These are phyloP conservation scores for Thelonectria olida DNA, from an alignment of 2,329 filamentous ascomycete genomes.

Conservation along the genomic window DNA sequence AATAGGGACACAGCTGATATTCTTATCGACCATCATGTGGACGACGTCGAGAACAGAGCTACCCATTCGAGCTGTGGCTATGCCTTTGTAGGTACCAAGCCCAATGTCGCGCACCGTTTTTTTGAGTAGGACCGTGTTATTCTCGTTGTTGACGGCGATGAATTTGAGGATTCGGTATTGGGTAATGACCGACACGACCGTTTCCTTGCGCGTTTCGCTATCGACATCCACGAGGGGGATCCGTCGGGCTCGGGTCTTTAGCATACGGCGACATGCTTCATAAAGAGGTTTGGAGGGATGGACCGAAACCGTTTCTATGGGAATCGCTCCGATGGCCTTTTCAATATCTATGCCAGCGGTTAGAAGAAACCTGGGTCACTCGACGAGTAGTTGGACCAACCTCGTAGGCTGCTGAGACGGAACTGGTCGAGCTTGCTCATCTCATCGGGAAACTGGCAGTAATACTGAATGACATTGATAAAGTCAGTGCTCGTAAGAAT, in stretches of 20 bases:
- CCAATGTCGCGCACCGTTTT: conserved; percentile 87
- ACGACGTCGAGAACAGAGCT: conserved; percentile 95
- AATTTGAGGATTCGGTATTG: conserved; percentile 99
- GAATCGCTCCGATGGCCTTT: conserved; percentile 87
- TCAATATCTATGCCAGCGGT: conserved; percentile 77
- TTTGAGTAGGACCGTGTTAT: conserved; percentile 86
- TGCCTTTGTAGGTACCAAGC: conserved; percentile 82
- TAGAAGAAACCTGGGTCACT: conserved; percentile 21
- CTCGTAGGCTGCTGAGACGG: conserved; percentile 87
- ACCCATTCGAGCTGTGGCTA: conserved; percentile 87
- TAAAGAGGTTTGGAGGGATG: conserved; percentile 91
- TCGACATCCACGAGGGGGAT: conserved; percentile 95
- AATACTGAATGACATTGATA: conserved; percentile 99
- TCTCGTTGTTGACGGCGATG: conserved; percentile 90
- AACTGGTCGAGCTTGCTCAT: conserved; percentile 93
- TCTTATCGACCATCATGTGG: conserved; percentile 89
- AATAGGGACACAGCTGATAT: conserved; percentile 95
- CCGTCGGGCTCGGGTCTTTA: conserved; percentile 89
- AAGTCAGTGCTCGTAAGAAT: conserved; percentile 96
- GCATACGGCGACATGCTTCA: conserved; percentile 94
- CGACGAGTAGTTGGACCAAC: conserved; percentile 56
- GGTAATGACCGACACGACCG: conserved; percentile 95
- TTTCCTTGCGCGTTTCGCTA: conserved; percentile 90
- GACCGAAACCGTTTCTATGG: conserved; percentile 95
- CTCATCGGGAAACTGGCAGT: conserved; percentile 95